phyloP scores from a whole-genome alignment of 1,284 basidiomycete genomes.

The Cutaneotrichosporon sp. region DNA sequence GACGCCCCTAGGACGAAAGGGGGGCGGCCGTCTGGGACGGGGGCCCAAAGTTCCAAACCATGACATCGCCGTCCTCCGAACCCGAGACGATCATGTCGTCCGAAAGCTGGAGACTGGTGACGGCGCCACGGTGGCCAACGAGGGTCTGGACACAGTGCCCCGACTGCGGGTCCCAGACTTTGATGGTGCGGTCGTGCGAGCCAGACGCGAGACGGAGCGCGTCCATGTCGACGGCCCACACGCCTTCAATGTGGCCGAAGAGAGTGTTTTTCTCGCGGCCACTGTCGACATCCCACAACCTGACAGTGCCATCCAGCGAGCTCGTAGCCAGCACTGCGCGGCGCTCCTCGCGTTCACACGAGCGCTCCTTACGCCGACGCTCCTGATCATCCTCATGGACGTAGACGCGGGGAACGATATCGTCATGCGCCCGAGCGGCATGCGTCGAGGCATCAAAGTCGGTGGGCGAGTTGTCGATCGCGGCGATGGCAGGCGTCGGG shows the following conservation, averaged over 20 bases:
- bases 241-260: conserved; percentile 89
- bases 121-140: conserved; percentile 89
- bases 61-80: conserved; percentile 52
- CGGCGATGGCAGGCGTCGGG: conserved; percentile 37
- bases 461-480: conserved; percentile 2
- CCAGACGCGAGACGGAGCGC: conserved; percentile 86
- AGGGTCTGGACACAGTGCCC: conserved; percentile 83
- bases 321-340: conserved; percentile 78
- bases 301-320: conserved; percentile 92
- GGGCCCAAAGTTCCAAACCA: conserved; percentile 68
- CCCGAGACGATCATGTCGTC: conserved; percentile 96
- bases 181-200: conserved; percentile 59
- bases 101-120: conserved; percentile 81
- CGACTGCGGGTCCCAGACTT: conserved; percentile 88
- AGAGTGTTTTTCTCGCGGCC: conserved; percentile 75
- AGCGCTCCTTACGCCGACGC: background rate
- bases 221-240: conserved; percentile 92
- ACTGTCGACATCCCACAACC: conserved; percentile 90
- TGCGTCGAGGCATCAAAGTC: conserved; percentile 30
- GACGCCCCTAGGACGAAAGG: background rate
- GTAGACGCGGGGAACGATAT: conserved; percentile 33
- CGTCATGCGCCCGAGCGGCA: conserved; percentile 9
- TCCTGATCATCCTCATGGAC: conserved; percentile 28
- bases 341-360: conserved; percentile 30
- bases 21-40: background rate